Base-by-base conservation (phyloP, 2,329 filamentous ascomycete species). In the Ophiostoma triangulosporum region DNA sequence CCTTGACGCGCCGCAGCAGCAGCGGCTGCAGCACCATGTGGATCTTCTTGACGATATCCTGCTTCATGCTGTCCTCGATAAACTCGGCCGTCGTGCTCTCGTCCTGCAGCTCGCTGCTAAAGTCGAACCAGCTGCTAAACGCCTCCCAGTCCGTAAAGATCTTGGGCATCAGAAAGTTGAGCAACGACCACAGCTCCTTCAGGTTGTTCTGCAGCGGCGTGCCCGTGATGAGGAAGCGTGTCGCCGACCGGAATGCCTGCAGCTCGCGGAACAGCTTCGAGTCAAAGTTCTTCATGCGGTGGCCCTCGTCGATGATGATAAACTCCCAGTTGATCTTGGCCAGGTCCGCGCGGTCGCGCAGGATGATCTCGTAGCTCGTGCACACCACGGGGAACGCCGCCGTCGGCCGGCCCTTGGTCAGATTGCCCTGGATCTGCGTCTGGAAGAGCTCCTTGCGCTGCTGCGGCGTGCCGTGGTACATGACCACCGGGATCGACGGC, bases 71-170 rank as follows among this genome's bases (percentile, higher is more conserved):
- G 61, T 95, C 86, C 3, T 84, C 83, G 6, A 94, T 76, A 51
- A 95, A 84, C 45, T 90, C 80, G 50, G 87, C 81, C 1, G 88
- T 85, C 0, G 81, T 83, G 33, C 84, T 76, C 59, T 90, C 88
- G 56, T 97, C 88, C 53, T 94, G 81, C 1, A 98, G 74, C 7
- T 89, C 90, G 0, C 87, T 93, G 0, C 87, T 93, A 62, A 98
- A 98, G 65, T 98, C 91, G 58, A 98, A 98, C 90, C 91, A 97
- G 1, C 82, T 82, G 63, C 96, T 88, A 55, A 98, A 98, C 0
- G 87, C 88, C 48, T 94, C 88, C 66, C 94, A 83, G 61, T 95
- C 87, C 46, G 90, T 88, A 61, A 98, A 98, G 31, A 96, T 90
- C 36, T 86, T 86, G 0, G 91, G 93, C 48, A 97, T 77, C 0